Evolutionary conservation across 352 stramenopile species (phyloP), one percentile per base, ranked within the genome.

Genomic region (Pythium phragmiticola): DNA sequence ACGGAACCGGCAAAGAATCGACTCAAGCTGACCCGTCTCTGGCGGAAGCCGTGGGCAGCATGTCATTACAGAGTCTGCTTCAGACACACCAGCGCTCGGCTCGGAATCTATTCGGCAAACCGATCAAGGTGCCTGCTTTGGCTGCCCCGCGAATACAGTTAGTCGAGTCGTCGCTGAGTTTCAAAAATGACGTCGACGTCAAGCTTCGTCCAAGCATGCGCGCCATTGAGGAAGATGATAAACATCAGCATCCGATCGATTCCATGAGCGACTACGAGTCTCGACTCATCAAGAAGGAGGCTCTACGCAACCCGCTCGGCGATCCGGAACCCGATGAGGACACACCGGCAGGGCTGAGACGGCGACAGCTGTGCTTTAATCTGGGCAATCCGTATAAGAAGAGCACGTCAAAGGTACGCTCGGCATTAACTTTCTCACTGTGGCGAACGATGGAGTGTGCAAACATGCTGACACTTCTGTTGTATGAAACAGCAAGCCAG

Each of bases 241-340:
- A 92, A 64, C 85, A 94, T 56, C 78, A 78, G 13, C 80, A 94
- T 41, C 84, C 87, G 5, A 94, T 96, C 47, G 87, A 94, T 28
- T 81, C 89, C 4, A 96, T 96, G 87, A 92, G 85, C 57, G 86
- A 96, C 58, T 96, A 96, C 62, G 86, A 94, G 30, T 92, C 87
- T 0, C 77, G 84, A n/a, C 46, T 93, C 28, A 78, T 96, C 48
- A 94, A 91, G 66, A 96, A 94, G 50, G 87, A 96, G 50, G 85
- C 84, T 2, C 71, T 94, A 26, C 80, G 87, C 8, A 94, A 96
- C 51, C 87, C 87, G n/a, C 74, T 92, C 14, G 80, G 78, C 21
- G 86, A 96, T 45, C 84, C 87, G 17, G 87, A 96, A 33, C 80
- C 84, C 4, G 87, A 96, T 54, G 87, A 96, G 58, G 83, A 94